A percentile compares a stretch with the other conserved stretches of the same genome.
phyloP scores from a whole-genome alignment of 129 eudicot genomes.

The Flaveria sonorensis region DNA sequence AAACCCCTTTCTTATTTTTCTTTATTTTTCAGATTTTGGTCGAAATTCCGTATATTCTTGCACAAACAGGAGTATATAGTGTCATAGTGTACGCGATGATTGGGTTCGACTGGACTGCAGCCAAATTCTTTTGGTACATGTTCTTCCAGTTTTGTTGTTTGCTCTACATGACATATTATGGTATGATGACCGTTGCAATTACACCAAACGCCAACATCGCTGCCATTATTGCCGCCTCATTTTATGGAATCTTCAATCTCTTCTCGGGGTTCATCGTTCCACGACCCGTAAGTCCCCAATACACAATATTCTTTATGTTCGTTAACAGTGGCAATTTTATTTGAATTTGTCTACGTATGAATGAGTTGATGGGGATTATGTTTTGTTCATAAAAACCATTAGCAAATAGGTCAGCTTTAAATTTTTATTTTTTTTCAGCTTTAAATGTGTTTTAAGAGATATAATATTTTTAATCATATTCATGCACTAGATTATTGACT shows the following conservation, averaged over 20 bases:
- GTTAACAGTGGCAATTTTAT: not conserved
- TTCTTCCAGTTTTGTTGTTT: slow-evolving; percentile 46
- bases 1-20: not conserved
- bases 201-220: slow-evolving; percentile 51
- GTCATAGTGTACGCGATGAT: slow-evolving; percentile 50
- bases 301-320: not conserved
- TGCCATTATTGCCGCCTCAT: slow-evolving; percentile 44
- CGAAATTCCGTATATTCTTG: slow-evolving; percentile 45
- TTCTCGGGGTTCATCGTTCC: slow-evolving; percentile 52
- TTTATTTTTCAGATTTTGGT: slow-evolving; percentile 40
- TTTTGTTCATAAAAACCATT: not conserved
- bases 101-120: slow-evolving; percentile 50
- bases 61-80: slow-evolving; percentile 38
- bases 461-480: not conserved
- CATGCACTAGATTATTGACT: not conserved
- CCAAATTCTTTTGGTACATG: slow-evolving; percentile 43
- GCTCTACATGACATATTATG: slow-evolving; percentile 51
- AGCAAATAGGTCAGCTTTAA: no score
- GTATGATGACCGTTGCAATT: slow-evolving; percentile 54
- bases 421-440: no score
- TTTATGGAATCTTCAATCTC: slow-evolving; percentile 44
- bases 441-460: no score
- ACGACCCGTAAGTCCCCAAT: slow-evolving; percentile 42
- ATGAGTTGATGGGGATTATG: not conserved
- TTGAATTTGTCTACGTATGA: not conserved